These are phyloP conservation scores for Xylaria multiplex DNA, from an alignment of 2,329 filamentous ascomycete species.

Conservation along the genomic window DNA sequence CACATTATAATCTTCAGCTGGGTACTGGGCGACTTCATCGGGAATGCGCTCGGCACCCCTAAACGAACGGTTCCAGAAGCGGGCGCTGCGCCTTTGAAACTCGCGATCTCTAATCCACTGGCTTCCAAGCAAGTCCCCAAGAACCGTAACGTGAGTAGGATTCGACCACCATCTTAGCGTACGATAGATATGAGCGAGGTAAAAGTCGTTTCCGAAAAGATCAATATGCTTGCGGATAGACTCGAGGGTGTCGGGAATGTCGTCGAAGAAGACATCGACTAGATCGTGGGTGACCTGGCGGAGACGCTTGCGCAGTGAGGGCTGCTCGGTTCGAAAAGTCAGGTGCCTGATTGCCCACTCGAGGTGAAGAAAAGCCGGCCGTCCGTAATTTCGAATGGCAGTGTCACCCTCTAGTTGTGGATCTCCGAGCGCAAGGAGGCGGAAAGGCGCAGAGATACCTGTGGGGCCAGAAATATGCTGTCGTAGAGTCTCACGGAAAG, in stretches of 20 bases:
- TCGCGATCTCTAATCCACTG: conserved; percentile 93
- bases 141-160: conserved; percentile 87
- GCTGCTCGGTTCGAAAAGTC: conserved; percentile 58
- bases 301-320: conserved; percentile 62
- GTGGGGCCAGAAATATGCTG: conserved; percentile 47
- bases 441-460: conserved; percentile 73
- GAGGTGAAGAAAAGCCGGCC: conserved; percentile 65
- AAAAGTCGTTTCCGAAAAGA: conserved; percentile 92
- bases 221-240: conserved; percentile 83
- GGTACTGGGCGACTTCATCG: conserved; percentile 62
- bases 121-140: conserved; percentile 91
- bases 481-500: conserved; percentile 53
- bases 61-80: conserved; percentile 87
- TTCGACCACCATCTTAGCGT: conserved; percentile 83
- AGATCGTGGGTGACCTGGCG: conserved; percentile 66
- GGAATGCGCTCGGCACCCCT: conserved; percentile 71
- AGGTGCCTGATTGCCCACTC: conserved; percentile 58
- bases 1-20: conserved; percentile 60
- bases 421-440: conserved; percentile 87
- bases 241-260: conserved; percentile 73
- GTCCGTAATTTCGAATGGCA: conserved; percentile 72
- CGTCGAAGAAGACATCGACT: conserved; percentile 71
- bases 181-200: conserved; percentile 91
- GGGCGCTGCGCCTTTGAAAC: conserved; percentile 75
- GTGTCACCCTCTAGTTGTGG: conserved; percentile 94